phyloP scores from a whole-genome alignment of 345 rosid species.

The Boechera stricta region DNA sequence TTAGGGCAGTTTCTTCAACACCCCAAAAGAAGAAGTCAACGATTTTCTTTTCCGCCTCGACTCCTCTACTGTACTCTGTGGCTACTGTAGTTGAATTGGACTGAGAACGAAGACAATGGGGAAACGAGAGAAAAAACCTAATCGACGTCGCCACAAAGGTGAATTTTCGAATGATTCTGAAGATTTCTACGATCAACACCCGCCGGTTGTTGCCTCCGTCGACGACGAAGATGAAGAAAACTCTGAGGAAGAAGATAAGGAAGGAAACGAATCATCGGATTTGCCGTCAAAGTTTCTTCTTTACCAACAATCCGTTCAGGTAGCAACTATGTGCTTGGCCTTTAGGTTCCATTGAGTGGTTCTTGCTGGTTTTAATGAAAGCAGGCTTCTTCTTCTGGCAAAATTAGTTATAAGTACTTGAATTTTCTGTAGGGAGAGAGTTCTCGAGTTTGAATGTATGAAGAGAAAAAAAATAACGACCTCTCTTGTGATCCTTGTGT shows the following conservation, averaged over 20 bases:
- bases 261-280: conserved; percentile 46
- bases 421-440: no score
- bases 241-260: conserved; percentile 44
- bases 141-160: conserved; percentile 56
- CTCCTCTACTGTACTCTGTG: not conserved
- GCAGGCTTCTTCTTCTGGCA: no score
- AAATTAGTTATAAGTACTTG: not conserved
- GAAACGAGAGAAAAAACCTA: conserved; percentile 74
- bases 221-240: conserved; percentile 46
- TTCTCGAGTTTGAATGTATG: no score
- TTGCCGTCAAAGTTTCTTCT: conserved; percentile 80
- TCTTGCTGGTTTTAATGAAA: not conserved
- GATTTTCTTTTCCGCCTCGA: conserved; percentile 10
- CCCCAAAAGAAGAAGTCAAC: not conserved
- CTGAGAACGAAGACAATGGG: conserved; percentile 54
- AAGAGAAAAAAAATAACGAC: no score
- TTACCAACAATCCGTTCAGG: conserved; percentile 91
- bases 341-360: not conserved
- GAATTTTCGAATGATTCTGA: conserved; percentile 44
- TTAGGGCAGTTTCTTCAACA: no score
- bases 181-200: conserved; percentile 51
- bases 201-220: conserved; percentile 28
- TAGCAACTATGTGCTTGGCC: conserved; percentile 1
- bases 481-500: no score
- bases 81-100: not conserved